Percentiles rank a stretch among this genome's conserved stretches.
Evolutionary conservation across 2,329 filamentous ascomycete species (phyloP).

Genomic region (Clonostachys solani): DNA sequence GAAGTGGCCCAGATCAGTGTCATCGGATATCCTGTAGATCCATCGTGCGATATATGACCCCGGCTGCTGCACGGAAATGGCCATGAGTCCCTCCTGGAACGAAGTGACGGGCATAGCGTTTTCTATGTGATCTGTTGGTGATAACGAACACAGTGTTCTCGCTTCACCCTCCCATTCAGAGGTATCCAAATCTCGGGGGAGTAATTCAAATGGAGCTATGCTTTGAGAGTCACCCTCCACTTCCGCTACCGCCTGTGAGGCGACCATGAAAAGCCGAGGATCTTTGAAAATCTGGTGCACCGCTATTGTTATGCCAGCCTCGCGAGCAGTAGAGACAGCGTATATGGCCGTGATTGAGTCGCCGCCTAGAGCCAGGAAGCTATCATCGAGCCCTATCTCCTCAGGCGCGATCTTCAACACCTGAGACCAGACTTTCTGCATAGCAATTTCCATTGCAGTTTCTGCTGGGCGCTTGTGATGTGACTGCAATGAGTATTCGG

Average conservation of each 20-base stretch:
- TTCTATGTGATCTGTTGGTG: neutral
- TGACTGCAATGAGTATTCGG: neutral
- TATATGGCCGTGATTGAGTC: slow-evolving; percentile 14
- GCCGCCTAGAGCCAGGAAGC: slow-evolving; percentile 14
- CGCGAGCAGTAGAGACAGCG: neutral
- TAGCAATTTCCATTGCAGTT: slow-evolving; percentile 2
- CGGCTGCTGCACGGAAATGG: slow-evolving; percentile 30
- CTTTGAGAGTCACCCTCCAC: neutral
- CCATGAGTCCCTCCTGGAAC: slow-evolving; percentile 43
- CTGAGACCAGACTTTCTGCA: slow-evolving; percentile 37
- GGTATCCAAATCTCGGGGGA: slow-evolving; percentile 7
- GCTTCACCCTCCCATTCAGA: neutral
- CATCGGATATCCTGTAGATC: slow-evolving; percentile 8
- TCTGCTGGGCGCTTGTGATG: neutral
- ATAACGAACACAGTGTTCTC: no score
- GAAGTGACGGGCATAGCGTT: slow-evolving; percentile 15
- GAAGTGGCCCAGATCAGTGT: slow-evolving; percentile 12
- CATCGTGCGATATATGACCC: slow-evolving; percentile 25
- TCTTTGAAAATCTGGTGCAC: slow-evolving; percentile 1
- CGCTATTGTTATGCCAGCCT: neutral
- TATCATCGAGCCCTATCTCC: slow-evolving; percentile 6
- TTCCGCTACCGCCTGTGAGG: neutral
- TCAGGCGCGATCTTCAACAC: slow-evolving; percentile 26
- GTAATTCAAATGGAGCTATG: slow-evolving; percentile 4
- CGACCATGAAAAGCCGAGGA: neutral